Conservation (phyloP, 2,329 filamentous ascomycete species). For the Orbilia javanica region DNA sequence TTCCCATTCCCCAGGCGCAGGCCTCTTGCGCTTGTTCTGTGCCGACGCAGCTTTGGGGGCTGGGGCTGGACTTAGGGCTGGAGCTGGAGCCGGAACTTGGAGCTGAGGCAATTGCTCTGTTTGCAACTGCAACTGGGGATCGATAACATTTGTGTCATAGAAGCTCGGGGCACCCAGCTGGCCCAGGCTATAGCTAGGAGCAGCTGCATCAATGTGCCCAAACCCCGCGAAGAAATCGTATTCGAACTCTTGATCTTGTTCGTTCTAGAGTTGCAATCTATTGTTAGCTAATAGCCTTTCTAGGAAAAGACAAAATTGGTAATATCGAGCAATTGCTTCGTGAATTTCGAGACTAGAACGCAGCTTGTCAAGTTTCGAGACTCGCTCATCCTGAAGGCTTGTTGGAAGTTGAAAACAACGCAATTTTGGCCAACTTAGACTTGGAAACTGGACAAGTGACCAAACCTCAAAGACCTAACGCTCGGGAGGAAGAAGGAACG, state of each 20-base stretch:
- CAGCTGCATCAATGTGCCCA: not conserved
- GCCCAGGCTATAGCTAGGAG: too few species aligned
- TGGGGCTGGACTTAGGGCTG: not conserved
- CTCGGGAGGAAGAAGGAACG: not conserved
- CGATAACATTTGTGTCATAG: not conserved
- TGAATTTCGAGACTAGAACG: too few species aligned
- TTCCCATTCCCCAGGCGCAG: constrained; percentile 6
- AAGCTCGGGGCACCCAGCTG: too few species aligned
- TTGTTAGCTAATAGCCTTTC: not conserved
- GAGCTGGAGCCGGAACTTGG: not conserved
- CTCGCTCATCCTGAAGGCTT: too few species aligned
- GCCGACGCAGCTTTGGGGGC: not conserved
- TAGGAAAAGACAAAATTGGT: not conserved
- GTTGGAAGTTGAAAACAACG: not conserved
- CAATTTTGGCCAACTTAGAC: not conserved
- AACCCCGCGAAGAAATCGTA: not conserved
- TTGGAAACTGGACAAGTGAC: too few species aligned
- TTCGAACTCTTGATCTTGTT: not conserved
- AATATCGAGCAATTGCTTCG: too few species aligned
- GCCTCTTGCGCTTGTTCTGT: not conserved
- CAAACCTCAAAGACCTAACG: not conserved
- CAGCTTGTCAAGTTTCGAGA: too few species aligned
- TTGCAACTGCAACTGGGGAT: not conserved
- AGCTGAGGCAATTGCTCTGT: not conserved
- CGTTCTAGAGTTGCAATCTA: not conserved